phyloP scores from a whole-genome alignment of 2,329 filamentous ascomycete species.

The Dryadomyces quercus-mongolicae region DNA sequence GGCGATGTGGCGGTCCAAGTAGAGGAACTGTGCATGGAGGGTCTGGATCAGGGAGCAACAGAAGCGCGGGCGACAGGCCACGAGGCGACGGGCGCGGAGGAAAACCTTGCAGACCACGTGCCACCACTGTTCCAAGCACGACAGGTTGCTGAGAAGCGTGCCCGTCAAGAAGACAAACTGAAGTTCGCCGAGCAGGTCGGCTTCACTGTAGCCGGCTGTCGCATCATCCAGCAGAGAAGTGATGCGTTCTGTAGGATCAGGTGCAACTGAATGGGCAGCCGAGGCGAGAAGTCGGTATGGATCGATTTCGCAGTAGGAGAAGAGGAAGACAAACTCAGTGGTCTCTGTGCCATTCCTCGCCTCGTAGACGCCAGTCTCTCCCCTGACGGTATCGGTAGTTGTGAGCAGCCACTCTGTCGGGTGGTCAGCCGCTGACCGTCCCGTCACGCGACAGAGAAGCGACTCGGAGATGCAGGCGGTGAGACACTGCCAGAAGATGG shows the following conservation, averaged over 20 bases:
- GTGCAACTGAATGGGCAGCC: neutral
- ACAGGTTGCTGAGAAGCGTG: slow-evolving; percentile 43
- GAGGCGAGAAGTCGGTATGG: slow-evolving; percentile 18
- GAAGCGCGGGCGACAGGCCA: slow-evolving; percentile 29
- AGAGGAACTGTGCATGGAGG: slow-evolving; percentile 42
- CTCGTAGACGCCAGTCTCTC: slow-evolving; percentile 25
- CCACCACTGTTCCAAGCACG: slow-evolving; percentile 52
- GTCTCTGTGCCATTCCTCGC: slow-evolving; percentile 17
- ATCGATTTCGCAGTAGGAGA: slow-evolving; percentile 32
- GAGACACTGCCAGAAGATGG: slow-evolving; percentile 37
- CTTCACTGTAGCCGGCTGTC: slow-evolving; percentile 16
- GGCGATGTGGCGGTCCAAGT: slow-evolving; percentile 36
- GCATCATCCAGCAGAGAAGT: slow-evolving; percentile 14
- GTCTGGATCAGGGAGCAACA: slow-evolving; percentile 33
- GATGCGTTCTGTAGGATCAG: slow-evolving; percentile 16
- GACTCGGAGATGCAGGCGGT: slow-evolving; percentile 32
- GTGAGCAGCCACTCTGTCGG: slow-evolving; percentile 36
- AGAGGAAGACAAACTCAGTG: slow-evolving; percentile 34
- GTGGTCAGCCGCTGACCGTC: slow-evolving; percentile 18
- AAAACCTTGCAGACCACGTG: slow-evolving; percentile 38
- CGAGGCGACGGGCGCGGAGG: slow-evolving; percentile 36
- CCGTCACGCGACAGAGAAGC: slow-evolving; percentile 35
- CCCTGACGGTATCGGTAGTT: slow-evolving; percentile 38
- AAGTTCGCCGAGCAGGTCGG: slow-evolving; percentile 44
- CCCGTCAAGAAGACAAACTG: slow-evolving; percentile 49